Base-by-base conservation (phyloP, 2,329 filamentous ascomycete genomes). In the Nemania sp. region DNA sequence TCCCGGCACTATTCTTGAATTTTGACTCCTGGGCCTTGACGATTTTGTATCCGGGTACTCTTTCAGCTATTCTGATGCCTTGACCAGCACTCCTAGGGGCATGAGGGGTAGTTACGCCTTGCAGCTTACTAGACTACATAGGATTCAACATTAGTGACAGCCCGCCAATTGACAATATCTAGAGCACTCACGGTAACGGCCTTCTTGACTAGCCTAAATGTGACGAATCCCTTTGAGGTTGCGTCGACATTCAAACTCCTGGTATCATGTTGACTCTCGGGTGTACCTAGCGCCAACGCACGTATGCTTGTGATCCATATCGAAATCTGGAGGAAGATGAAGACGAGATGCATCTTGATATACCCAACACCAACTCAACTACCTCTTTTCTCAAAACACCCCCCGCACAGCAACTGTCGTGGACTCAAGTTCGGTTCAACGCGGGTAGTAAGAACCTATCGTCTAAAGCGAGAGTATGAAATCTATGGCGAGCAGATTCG, bases 1-100 rank as follows among this genome's bases (percentile, higher is more conserved):
- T 82, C 10, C 88, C 87, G 10, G 82, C 84, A 47, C 85, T 85
- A 72, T 87, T 81, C 35, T 83, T 77, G 15, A 80, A 78, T 0
- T 81, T 79, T 0, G 88, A 82, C 1, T 82, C 75, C 11, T 73
- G 77, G 0, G 88, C 86, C 26, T 81, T 74, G 71, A 84, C 80
- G 13, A 89, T 77, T 1, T 79, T 73, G 73, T 85, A 89, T 1
- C 78, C 74, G 72, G 87, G 87, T 18, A 77, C 77, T 69, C 86
- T 81, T 66, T 78, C 82, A 4, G 69, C 72, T 47, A 81, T 70
- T 49, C 62, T 64, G 15, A 73, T 56, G 27, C 24, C 69, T 70
- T 76, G 75, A 11, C 79, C 73, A 26, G 85, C 73, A 43, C 79
- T 80, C 29, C 74, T 73, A 32, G 80, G 80, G 55, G 81, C 78